Conservation (phyloP, 2,329 filamentous ascomycete genomes). For the Myriosclerotinia duriaeana region DNA sequence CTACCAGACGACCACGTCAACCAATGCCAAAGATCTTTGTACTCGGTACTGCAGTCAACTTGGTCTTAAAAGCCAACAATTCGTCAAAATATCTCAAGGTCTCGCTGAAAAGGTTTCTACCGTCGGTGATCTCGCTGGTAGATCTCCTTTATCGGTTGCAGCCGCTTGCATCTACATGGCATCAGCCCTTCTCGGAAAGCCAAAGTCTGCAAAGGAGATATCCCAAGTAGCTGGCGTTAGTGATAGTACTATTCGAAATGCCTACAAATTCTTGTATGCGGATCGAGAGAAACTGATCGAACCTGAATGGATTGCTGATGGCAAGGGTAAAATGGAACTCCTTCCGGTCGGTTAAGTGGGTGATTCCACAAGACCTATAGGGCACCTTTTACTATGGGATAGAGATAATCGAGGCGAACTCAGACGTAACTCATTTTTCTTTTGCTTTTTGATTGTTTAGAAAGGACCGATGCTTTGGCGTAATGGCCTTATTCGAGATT, state of each 20-base stretch:
- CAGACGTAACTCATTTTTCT: conserved; percentile 17
- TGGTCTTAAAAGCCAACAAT: conserved; percentile 66
- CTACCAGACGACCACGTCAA: conserved; percentile 74
- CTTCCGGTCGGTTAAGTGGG: conserved; percentile 54
- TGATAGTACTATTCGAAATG: conserved; percentile 94
- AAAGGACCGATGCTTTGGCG: conserved; percentile 27
- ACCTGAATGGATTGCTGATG: conserved; percentile 70
- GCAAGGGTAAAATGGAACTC: conserved; percentile 67
- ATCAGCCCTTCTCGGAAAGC: conserved; percentile 78
- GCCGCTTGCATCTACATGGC: conserved; percentile 97
- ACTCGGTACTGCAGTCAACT: conserved; percentile 87
- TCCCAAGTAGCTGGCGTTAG: conserved; percentile 82
- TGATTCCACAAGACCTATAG: conserved; percentile 33
- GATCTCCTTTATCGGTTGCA: conserved; percentile 89
- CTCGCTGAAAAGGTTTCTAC: conserved; percentile 76
- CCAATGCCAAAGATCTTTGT: conserved; percentile 80
- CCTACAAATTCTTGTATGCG: conserved; percentile 83
- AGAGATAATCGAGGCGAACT: conserved; percentile 3
- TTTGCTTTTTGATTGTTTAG: conserved; percentile 24
- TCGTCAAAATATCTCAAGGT: conserved; percentile 76
- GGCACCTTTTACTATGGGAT: conserved; percentile 15
- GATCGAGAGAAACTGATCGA: conserved; percentile 73
- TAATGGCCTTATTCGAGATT: conserved; percentile 24
- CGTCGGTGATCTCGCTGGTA: conserved; percentile 77
- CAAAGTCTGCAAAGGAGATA: conserved; percentile 82